Conservation (phyloP, 2,329 filamentous ascomycete species). For the Graphiopsis chlorocephala region DNA sequence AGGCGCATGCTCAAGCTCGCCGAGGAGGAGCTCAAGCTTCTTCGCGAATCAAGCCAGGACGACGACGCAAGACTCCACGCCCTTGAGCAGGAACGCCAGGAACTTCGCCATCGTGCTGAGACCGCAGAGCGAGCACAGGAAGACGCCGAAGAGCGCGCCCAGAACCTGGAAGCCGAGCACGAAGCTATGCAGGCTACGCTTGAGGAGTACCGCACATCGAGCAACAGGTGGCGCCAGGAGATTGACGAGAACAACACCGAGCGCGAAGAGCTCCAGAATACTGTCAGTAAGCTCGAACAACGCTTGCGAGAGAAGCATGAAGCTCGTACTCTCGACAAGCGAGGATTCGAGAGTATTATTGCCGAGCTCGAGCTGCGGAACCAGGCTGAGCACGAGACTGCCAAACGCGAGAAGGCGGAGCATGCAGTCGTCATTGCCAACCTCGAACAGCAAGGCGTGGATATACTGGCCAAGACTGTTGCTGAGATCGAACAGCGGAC, state of each 20-base stretch:
- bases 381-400: slow-evolving; percentile 67
- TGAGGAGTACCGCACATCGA: slow-evolving; percentile 62
- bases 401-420: slow-evolving; percentile 61
- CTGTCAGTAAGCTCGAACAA: slow-evolving; percentile 70
- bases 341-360: slow-evolving; percentile 71
- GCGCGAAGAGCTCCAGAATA: slow-evolving; percentile 61
- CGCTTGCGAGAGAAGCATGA: slow-evolving; percentile 78
- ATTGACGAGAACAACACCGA: slow-evolving; percentile 55
- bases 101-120: slow-evolving; percentile 39
- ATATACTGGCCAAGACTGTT: slow-evolving; percentile 50
- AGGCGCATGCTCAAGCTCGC: slow-evolving; percentile 46
- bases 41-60: slow-evolving; percentile 43
- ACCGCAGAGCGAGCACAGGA: slow-evolving; percentile 32
- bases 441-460: slow-evolving; percentile 64
- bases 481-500: slow-evolving; percentile 64
- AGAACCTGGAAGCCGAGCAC: slow-evolving; percentile 56
- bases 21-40: slow-evolving; percentile 48
- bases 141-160: slow-evolving; percentile 26
- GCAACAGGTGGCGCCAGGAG: slow-evolving; percentile 58
- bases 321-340: slow-evolving; percentile 56
- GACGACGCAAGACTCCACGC: slow-evolving; percentile 42
- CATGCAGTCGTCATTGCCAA: slow-evolving; percentile 59
- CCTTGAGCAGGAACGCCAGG: slow-evolving; percentile 43
- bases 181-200: slow-evolving; percentile 59
- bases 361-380: slow-evolving; percentile 72